Percentiles rank a stretch among this genome's conserved stretches.
Conservation (phyloP, 257 asterid genomes). For the Plantago major region DNA sequence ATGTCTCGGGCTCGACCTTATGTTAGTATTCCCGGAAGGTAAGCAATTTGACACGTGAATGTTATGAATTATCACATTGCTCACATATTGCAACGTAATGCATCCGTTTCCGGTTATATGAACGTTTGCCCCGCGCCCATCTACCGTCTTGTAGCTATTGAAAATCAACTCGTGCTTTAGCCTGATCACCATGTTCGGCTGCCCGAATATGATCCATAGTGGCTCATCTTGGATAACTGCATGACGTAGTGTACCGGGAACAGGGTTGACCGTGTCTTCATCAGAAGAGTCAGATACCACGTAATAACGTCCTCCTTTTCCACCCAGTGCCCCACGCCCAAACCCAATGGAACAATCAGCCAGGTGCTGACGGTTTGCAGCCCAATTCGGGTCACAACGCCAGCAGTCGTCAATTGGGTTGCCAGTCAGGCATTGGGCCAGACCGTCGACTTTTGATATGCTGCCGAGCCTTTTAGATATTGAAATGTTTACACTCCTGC, state of each 20-base stretch:
- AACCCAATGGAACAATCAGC: constrained; percentile 87
- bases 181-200: constrained; percentile 58
- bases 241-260: constrained; percentile 76
- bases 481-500: constrained; percentile 65
- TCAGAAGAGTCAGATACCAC: constrained; percentile 80
- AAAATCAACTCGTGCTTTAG: constrained; percentile 77
- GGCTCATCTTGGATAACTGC: constrained; percentile 92
- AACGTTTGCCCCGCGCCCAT: constrained; percentile 78
- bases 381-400: constrained; percentile 84
- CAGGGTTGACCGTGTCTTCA: constrained; percentile 54
- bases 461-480: constrained; percentile 36
- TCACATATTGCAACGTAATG: constrained; percentile 65
- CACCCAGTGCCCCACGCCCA: constrained; percentile 63
- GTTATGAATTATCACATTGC: constrained; percentile 70
- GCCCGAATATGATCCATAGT: constrained; percentile 61
- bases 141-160: constrained; percentile 66
- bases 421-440: constrained; percentile 73
- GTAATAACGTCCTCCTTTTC: constrained; percentile 72
- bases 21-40: constrained; percentile 63
- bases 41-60: constrained; percentile 53
- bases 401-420: constrained; percentile 98
- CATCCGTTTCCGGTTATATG: constrained; percentile 86
- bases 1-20: constrained; percentile 72
- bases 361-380: constrained; percentile 60
- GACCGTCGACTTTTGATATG: constrained; percentile 17